Evolutionary conservation across 352 stramenopile species (phyloP).

Genomic region (Phytophthora litchii): DNA sequence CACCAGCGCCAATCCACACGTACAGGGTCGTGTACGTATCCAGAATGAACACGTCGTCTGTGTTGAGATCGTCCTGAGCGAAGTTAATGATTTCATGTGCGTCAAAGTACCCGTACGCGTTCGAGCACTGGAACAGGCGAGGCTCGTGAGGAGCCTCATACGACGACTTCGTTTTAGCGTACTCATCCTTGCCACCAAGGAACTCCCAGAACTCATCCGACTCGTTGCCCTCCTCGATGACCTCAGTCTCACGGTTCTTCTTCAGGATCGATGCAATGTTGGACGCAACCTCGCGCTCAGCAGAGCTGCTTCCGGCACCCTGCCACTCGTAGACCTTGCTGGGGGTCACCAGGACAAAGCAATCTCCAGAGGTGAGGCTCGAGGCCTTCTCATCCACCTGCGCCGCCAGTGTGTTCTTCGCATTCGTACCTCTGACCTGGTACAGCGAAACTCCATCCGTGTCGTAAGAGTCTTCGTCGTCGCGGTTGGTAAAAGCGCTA

Average conservation of each 20-base stretch:
- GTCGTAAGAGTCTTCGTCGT: conserved; percentile 86
- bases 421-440: conserved; percentile 90
- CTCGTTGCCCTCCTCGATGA: conserved; percentile 68
- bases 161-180: conserved; percentile 70
- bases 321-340: conserved; percentile 80
- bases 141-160: conserved; percentile 76
- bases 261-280: conserved; percentile 67
- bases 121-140: conserved; percentile 91
- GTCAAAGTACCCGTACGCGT: conserved; percentile 87
- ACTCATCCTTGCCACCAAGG: conserved; percentile 80
- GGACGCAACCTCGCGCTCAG: conserved; percentile 64
- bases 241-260: conserved; percentile 54
- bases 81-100: conserved; percentile 89
- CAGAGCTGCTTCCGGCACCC: conserved; percentile 65
- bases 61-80: conserved; percentile 91
- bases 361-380: conserved; percentile 91
- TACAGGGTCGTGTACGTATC: conserved; percentile 91
- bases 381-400: conserved; percentile 78
- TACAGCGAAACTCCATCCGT: conserved; percentile 88
- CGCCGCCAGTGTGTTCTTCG: conserved; percentile 87
- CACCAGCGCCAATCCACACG: conserved; percentile 88
- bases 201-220: conserved; percentile 84
- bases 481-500: conserved; percentile 88
- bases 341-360: conserved; percentile 84
- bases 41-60: conserved; percentile 92